Evolutionary conservation across 441 rosid species (phyloP), one percentile per base, ranked within the genome.

Genomic region (Erodium texanum): DNA sequence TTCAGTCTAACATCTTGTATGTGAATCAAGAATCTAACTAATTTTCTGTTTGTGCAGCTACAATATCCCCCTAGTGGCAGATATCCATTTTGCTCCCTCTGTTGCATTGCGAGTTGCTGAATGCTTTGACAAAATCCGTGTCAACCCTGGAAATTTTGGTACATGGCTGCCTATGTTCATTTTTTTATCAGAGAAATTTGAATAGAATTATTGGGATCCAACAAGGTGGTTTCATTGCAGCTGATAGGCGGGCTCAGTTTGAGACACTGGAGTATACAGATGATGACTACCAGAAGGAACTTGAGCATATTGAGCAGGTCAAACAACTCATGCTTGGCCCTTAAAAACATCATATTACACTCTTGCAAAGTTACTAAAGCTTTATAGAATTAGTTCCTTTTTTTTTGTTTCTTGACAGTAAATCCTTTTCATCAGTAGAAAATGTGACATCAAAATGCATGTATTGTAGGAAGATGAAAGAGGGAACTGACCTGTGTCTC

Each of bases 141-240:
- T 93, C 73, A 93, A 93, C 84, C 99, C 99, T 0, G 97, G 99
- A 82, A 93, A 93, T 67, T 93, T 93, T 62, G 99, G 99, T 93
- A 86, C 34, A 20, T 58, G 29, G 69, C 50, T 34, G 48, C 38
- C 67, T 11, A 6, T 11, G 0, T 29, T 65, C 22, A 27, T 70
- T 71, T 62, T 38, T 62, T 69, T 36, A 19, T 24, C 73, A 71
- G 66, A 43, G 71, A 66, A 43, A 16, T 63, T 61, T 69, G 48
- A 23, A 66, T 8, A 54, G 34, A 66, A 61, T 38, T 59, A 27
- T 64, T 66, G 68, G 62, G 50, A 34, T 69, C 76, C 14, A 74
- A 71, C 71, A 67, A 71, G 32, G 62, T 56, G 20, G 32, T 72
- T 72, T 65, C 66, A 56, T 77, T 83, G 83, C 82, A 93, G 99